Percentiles rank a stretch among this genome's conserved stretches.
These are phyloP conservation scores for Coriolopsis trogii DNA, from an alignment of 1,284 basidiomycete species.

Conservation along the genomic window DNA sequence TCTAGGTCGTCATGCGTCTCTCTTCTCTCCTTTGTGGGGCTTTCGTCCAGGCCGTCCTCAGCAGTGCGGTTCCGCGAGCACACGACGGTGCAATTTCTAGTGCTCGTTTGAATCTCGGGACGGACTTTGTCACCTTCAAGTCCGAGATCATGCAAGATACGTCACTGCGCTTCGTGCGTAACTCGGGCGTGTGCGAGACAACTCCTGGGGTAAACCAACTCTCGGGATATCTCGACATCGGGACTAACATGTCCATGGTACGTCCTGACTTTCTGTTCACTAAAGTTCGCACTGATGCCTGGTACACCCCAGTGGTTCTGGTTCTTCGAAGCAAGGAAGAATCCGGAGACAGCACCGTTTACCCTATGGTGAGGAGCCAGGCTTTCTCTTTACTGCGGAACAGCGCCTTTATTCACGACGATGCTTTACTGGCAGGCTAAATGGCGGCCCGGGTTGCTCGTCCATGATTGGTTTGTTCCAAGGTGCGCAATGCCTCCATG, in stretches of 20 bases:
- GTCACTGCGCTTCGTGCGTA: slow-evolving; percentile 53
- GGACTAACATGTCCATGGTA: slow-evolving; percentile 63
- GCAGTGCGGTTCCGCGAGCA: background rate
- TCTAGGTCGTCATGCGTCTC: too few species aligned
- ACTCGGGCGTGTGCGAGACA: slow-evolving; percentile 75
- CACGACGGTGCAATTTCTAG: background rate
- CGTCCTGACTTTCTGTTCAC: slow-evolving; percentile 15
- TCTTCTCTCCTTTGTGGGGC: background rate
- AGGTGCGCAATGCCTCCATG: slow-evolving; percentile 34
- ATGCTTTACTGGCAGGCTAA: too few species aligned
- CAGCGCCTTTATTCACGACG: too few species aligned
- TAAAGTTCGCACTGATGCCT: slow-evolving; percentile 12
- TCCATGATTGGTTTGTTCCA: slow-evolving; percentile 72
- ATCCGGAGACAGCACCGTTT: slow-evolving; percentile 64
- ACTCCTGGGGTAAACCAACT: slow-evolving; percentile 67
- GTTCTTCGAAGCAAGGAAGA: slow-evolving; percentile 68
- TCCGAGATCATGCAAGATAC: slow-evolving; percentile 25
- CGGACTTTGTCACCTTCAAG: slow-evolving; percentile 12
- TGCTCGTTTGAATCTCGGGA: background rate
- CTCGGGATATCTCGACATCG: slow-evolving; percentile 68
- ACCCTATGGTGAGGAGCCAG: slow-evolving; percentile 54
- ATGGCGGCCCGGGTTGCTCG: slow-evolving; percentile 64
- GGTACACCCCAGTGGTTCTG: slow-evolving; percentile 58
- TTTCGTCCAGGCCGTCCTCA: background rate
- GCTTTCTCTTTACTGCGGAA: background rate